A percentile compares a stretch with the other conserved stretches of the same genome.
Conservation (phyloP, 257 asterid genomes). For the Handroanthus guayacan region DNA sequence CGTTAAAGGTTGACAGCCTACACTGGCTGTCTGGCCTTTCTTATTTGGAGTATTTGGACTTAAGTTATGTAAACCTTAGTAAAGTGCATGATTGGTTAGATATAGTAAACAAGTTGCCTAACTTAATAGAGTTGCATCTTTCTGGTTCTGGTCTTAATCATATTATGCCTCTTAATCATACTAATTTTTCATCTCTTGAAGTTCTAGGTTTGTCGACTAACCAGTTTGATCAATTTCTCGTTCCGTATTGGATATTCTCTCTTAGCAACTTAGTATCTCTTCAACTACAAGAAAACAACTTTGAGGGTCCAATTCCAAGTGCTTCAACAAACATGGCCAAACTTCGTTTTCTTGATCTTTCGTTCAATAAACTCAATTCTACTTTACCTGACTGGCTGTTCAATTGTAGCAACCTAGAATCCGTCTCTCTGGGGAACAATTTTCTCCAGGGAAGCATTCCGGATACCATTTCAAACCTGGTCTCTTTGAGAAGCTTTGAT, state of each 20-base stretch:
- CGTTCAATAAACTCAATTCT: constrained; percentile 24
- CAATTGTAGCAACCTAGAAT: constrained; percentile 28
- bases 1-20: constrained; percentile 1
- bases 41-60: constrained; percentile 27
- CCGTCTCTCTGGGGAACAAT: constrained; percentile 13
- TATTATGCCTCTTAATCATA: neutral
- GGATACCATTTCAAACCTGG: constrained; percentile 26
- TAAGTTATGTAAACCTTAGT: constrained; percentile 28
- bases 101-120: constrained; percentile 25
- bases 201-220: constrained; percentile 33
- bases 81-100: constrained; percentile 11
- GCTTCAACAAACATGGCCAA: neutral
- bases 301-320: constrained; percentile 41
- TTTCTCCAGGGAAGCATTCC: constrained; percentile 35
- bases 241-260: constrained; percentile 39
- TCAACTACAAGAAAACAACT: neutral
- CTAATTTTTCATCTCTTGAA: constrained; percentile 22
- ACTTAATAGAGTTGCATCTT: constrained; percentile 20
- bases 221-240: neutral
- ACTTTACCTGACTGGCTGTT: constrained; percentile 39
- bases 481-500: neutral
- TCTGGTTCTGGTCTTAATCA: constrained; percentile 3
- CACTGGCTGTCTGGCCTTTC: constrained; percentile 34
- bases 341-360: constrained; percentile 26
- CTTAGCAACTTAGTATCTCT: constrained; percentile 14